A percentile compares a stretch with the other conserved stretches of the same genome.
phyloP scores from a whole-genome alignment of 2,329 filamentous ascomycete genomes.

The Pestalotiopsis sp. region DNA sequence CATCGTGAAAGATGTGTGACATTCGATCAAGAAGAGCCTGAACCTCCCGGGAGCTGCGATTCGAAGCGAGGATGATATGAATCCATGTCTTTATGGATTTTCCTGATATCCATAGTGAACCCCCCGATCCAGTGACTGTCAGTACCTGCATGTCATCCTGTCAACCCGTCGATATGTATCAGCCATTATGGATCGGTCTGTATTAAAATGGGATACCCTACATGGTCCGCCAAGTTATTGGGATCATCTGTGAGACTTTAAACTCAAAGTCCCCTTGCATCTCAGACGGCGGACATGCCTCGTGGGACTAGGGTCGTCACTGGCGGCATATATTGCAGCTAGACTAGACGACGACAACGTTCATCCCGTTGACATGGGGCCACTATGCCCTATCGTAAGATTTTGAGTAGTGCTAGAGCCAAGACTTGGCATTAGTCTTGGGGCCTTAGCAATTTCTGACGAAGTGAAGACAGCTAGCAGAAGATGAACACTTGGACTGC shows the following conservation, averaged over 20 bases:
- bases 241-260: background rate
- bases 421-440: background rate
- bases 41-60: background rate
- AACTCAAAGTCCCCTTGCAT: background rate
- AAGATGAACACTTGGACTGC: background rate
- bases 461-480: background rate
- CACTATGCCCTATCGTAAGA: background rate
- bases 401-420: background rate
- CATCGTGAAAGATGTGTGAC: background rate
- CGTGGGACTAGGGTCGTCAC: background rate
- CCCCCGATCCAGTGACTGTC: background rate
- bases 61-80: background rate
- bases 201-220: background rate
- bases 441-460: background rate
- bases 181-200: background rate
- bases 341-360: background rate
- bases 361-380: background rate
- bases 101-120: background rate
- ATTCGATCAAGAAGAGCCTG: background rate
- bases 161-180: background rate
- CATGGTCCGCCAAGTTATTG: background rate
- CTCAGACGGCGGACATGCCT: background rate
- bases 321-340: background rate
- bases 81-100: background rate
- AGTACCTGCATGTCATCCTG: background rate